phyloP scores from a whole-genome alignment of 1,284 basidiomycete species.

The Kalmanozyma brasiliensis region DNA sequence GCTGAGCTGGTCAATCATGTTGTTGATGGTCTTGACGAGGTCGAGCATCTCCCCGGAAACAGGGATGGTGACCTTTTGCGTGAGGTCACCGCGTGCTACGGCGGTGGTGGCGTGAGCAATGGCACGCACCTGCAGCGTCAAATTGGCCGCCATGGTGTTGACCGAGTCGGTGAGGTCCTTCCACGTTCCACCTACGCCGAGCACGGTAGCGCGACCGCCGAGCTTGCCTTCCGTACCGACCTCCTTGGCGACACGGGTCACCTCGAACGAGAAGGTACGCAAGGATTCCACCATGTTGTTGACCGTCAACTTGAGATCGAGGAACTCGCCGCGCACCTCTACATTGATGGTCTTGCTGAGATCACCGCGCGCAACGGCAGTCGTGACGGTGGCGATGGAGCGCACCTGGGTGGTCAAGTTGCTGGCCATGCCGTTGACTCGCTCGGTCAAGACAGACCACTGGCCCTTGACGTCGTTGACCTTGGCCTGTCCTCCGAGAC shows the following conservation, averaged over 20 bases:
- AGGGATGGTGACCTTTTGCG: conserved; percentile 88
- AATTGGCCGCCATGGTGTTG: conserved; percentile 72
- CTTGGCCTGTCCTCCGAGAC: conserved; percentile 84
- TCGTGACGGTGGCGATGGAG: conserved; percentile 65
- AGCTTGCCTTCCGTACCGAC: conserved; percentile 68
- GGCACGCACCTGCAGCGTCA: conserved; percentile 93
- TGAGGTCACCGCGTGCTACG: conserved; percentile 91
- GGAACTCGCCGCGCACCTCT: conserved; percentile 66
- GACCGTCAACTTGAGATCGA: conserved; percentile 66
- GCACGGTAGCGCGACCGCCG: conserved; percentile 67
- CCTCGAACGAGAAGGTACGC: conserved; percentile 68
- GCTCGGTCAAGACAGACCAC: conserved; percentile 69
- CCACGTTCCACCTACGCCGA: conserved; percentile 69
- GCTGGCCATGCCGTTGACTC: conserved; percentile 69
- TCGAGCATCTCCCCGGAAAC: conserved; percentile 95
- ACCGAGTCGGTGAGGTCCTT: conserved; percentile 85
- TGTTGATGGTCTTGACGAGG: conserved; percentile 78
- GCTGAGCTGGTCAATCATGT: conserved; percentile 73
- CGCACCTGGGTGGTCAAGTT: conserved; percentile 92
- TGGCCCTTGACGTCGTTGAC: conserved; percentile 73
- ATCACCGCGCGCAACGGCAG: conserved; percentile 65
- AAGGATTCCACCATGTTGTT: conserved; percentile 69
- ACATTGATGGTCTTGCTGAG: conserved; percentile 68
- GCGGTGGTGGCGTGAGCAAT: conserved; percentile 95
- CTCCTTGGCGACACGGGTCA: conserved; percentile 68